phyloP scores from a whole-genome alignment of 73 alveolate genomes.

The Paramecium pentaurelia region DNA sequence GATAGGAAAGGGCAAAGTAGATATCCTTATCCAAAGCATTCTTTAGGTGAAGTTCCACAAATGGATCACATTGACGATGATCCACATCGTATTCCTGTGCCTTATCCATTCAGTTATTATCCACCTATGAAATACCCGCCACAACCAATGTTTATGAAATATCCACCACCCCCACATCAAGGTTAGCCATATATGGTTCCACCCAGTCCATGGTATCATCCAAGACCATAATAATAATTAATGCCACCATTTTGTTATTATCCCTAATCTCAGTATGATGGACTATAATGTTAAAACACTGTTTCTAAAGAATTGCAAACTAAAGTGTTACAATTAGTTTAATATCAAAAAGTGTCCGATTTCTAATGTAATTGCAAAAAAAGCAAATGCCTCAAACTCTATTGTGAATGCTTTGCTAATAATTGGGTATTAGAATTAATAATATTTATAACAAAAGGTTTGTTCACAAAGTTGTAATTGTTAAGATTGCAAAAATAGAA shows the following conservation, averaged over 20 bases:
- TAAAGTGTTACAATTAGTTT: neutral
- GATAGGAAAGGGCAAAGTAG: slow-evolving; percentile 40
- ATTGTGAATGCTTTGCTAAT: slow-evolving; percentile 61
- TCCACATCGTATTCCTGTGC: neutral
- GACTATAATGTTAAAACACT: neutral
- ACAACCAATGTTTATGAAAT: neutral
- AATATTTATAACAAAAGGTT: neutral
- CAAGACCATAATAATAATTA: neutral
- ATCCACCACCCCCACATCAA: neutral
- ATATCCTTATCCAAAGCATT: slow-evolving; percentile 11
- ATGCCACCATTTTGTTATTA: neutral
- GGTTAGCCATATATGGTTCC: slow-evolving; percentile 29
- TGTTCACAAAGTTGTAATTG: slow-evolving; percentile 57
- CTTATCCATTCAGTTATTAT: slow-evolving; percentile 2
- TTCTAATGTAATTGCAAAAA: slow-evolving; percentile 45
- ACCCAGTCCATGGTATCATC: slow-evolving; percentile 3
- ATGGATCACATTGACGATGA: slow-evolving; percentile 8
- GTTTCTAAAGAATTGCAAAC: slow-evolving; percentile 25
- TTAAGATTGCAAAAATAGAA: slow-evolving; percentile 47
- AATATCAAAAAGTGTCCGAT: neutral
- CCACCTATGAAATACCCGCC: slow-evolving; percentile 12
- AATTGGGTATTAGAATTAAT: neutral
- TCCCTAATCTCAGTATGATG: neutral
- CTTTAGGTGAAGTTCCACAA: slow-evolving; percentile 22
- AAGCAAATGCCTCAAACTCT: slow-evolving; percentile 48